A percentile compares a stretch with the other conserved stretches of the same genome.
Conservation (phyloP, 2,329 filamentous ascomycete genomes). For the Penicillium sp. region DNA sequence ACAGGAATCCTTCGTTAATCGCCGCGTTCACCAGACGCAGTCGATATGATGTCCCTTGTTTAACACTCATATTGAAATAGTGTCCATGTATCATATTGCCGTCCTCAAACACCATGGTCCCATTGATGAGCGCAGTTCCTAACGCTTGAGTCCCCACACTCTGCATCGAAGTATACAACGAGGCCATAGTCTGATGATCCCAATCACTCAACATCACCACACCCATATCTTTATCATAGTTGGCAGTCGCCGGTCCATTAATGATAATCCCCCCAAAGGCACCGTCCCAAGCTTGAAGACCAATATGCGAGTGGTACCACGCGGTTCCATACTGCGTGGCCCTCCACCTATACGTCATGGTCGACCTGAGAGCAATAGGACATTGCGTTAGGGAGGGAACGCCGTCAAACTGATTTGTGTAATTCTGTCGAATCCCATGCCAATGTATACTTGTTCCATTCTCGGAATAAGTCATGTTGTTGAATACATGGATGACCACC, state of each 20-base stretch:
- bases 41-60: constrained; percentile 29
- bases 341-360: constrained; percentile 30
- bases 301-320: constrained; percentile 30
- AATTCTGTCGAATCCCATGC: constrained; percentile 25
- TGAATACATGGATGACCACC: constrained; percentile 52
- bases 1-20: constrained; percentile 31
- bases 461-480: constrained; percentile 33
- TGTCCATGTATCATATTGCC: constrained; percentile 17
- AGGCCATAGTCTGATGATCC: constrained; percentile 21
- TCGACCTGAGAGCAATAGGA: constrained; percentile 29
- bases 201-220: constrained; percentile 35
- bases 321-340: constrained; percentile 30
- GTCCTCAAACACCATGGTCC: constrained; percentile 31
- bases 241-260: constrained; percentile 31
- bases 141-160: constrained; percentile 24
- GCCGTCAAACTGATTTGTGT: constrained; percentile 26
- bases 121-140: constrained; percentile 47
- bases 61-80: constrained; percentile 47
- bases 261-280: constrained; percentile 53
- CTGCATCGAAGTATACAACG: constrained; percentile 19
- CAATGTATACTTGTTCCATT: constrained; percentile 19
- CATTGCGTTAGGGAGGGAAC: constrained; percentile 29
- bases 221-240: constrained; percentile 37
- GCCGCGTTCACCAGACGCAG: constrained; percentile 30
- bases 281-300: constrained; percentile 43